These are phyloP conservation scores for Rhodotorula mucilaginosa DNA, from an alignment of 1,284 basidiomycete species.

Conservation along the genomic window DNA sequence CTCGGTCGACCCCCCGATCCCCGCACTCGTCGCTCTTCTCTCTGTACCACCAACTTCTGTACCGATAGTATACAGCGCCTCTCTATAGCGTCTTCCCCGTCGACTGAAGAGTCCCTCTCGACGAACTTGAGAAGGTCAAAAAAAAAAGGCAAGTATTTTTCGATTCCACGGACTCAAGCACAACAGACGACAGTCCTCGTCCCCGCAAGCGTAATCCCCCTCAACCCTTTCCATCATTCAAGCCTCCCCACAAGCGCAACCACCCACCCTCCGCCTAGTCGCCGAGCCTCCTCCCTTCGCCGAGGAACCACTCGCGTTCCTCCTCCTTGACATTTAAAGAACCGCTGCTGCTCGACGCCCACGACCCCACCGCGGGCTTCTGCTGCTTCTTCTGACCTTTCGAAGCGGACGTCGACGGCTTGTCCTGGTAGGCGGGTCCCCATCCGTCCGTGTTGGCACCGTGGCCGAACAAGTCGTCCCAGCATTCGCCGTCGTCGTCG, in stretches of 20 bases:
- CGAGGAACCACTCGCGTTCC: slow-evolving; percentile 6
- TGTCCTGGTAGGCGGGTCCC: neutral
- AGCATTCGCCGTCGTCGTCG: neutral
- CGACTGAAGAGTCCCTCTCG: too few relatives aligned
- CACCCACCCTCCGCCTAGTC: neutral
- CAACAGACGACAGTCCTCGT: too few relatives aligned
- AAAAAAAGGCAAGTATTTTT: too few relatives aligned
- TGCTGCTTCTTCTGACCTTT: neutral
- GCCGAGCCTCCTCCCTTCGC: neutral
- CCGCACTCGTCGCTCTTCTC: too few relatives aligned
- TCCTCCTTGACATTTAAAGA: slow-evolving; percentile 5
- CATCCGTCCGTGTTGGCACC: neutral
- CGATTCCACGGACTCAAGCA: neutral
- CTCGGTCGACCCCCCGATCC: too few relatives aligned
- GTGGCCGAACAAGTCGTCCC: neutral
- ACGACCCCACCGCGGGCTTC: neutral
- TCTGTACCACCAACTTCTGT: too few relatives aligned
- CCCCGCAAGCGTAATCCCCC: too few relatives aligned
- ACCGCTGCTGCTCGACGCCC: neutral
- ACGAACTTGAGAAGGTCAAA: too few relatives aligned
- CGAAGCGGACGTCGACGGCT: neutral
- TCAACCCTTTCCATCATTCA: too few relatives aligned
- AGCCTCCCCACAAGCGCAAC: neutral
- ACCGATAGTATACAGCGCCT: too few relatives aligned
- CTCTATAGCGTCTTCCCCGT: too few relatives aligned